phyloP scores from a whole-genome alignment of 331 rosid genomes.

The Acacia pycnantha region DNA sequence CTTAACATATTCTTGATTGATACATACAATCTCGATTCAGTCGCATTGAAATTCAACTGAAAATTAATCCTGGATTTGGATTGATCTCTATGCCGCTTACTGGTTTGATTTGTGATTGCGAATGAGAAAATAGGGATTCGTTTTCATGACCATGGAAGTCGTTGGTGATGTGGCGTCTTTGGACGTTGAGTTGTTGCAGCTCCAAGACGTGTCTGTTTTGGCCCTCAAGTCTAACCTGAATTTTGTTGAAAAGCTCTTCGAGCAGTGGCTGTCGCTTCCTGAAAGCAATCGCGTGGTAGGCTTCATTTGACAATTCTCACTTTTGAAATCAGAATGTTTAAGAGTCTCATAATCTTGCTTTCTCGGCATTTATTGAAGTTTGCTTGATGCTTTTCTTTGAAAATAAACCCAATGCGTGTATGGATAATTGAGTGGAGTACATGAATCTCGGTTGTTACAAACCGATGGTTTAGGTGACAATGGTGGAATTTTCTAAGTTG shows the following conservation, averaged over 20 bases:
- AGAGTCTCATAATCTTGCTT: slow-evolving; percentile 17
- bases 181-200: slow-evolving; percentile 92
- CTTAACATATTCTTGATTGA: slow-evolving; percentile 1
- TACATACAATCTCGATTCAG: slow-evolving; percentile 14
- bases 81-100: slow-evolving; percentile 36
- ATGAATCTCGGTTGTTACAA: background rate
- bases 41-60: slow-evolving; percentile 35
- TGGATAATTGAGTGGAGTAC: slow-evolving; percentile 6
- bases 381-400: background rate
- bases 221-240: slow-evolving; percentile 73
- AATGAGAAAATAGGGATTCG: slow-evolving; percentile 45
- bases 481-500: slow-evolving; percentile 4
- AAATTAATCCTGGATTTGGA: slow-evolving; percentile 30
- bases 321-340: slow-evolving; percentile 7
- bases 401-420: background rate
- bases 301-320: background rate
- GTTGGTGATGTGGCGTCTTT: slow-evolving; percentile 75
- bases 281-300: slow-evolving; percentile 82
- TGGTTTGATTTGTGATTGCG: slow-evolving; percentile 45
- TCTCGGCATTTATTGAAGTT: background rate
- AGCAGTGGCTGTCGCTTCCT: slow-evolving; percentile 92
- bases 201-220: slow-evolving; percentile 73
- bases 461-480: slow-evolving; percentile 4
- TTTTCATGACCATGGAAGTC: slow-evolving; percentile 82
- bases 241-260: slow-evolving; percentile 76